These are phyloP conservation scores for Ceratocystis ficicola DNA, from an alignment of 2,329 filamentous ascomycete species.

Conservation along the genomic window DNA sequence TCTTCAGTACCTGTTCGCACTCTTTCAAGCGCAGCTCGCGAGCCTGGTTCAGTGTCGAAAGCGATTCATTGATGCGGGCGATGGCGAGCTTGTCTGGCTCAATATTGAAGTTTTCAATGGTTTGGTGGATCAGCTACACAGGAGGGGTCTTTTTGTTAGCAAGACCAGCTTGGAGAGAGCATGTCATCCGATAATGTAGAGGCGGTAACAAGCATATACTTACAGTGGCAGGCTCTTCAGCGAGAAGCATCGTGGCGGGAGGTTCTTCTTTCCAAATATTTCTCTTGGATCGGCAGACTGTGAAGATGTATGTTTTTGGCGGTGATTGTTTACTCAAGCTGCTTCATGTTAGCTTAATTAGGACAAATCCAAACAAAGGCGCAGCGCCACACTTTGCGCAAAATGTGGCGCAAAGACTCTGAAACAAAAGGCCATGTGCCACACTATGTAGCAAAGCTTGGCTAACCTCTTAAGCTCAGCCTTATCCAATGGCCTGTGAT, in stretches of 20 bases:
- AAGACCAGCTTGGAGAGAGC: neutral
- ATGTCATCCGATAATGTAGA: neutral
- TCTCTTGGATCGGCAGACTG: neutral
- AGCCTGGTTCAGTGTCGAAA: constrained; percentile 70
- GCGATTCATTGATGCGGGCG: constrained; percentile 69
- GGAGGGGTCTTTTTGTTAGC: constrained; percentile 8
- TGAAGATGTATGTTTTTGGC: neutral
- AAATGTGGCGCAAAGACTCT: constrained; percentile 14
- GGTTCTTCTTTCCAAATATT: neutral
- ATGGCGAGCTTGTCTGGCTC: constrained; percentile 75
- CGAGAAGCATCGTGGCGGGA: constrained; percentile 65
- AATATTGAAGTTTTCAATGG: constrained; percentile 91
- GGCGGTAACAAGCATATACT: constrained; percentile 25
- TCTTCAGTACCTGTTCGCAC: constrained; percentile 54
- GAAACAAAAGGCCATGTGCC: neutral
- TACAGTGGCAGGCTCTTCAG: constrained; percentile 83
- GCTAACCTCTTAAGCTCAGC: neutral
- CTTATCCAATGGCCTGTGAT: neutral
- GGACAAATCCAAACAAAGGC: constrained; percentile 7
- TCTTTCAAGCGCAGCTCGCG: constrained; percentile 66
- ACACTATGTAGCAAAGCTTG: neutral
- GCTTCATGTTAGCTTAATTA: constrained; percentile 11
- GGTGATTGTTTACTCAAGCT: neutral
- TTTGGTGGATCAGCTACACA: constrained; percentile 72
- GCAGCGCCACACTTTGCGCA: neutral